Evolutionary conservation across 2,329 filamentous ascomycete genomes (phyloP).

Genomic region (Zasmidium cellare): DNA sequence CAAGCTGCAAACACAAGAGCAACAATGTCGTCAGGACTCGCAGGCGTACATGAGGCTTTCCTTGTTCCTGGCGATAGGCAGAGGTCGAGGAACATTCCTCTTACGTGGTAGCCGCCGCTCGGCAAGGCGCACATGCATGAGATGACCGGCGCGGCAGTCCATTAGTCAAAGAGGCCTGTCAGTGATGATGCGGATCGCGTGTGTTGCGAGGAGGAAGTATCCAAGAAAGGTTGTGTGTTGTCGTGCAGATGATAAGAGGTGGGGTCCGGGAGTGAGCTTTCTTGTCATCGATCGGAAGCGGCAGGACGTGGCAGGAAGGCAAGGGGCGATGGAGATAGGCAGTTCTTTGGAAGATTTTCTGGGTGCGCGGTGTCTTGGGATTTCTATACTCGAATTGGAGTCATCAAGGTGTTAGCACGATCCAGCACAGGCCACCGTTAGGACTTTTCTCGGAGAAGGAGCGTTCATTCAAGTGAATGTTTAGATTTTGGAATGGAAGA

Average conservation of each 20-base stretch:
- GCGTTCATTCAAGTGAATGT: neutral
- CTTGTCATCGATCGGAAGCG: neutral
- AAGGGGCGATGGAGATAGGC: neutral
- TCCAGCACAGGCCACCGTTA: neutral
- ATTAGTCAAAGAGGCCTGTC: conserved; percentile 21
- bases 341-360: neutral
- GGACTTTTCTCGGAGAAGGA: neutral
- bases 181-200: conserved; percentile 4
- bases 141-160: conserved; percentile 3
- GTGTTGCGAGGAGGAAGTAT: neutral
- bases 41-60: conserved; percentile 16
- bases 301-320: neutral
- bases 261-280: conserved; percentile 13
- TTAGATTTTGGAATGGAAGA: neutral
- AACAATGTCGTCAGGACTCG: conserved; percentile 5
- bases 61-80: conserved; percentile 26
- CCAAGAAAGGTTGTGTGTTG: neutral
- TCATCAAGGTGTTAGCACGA: neutral
- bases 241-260: conserved; percentile 18
- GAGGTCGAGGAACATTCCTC: conserved; percentile 10
- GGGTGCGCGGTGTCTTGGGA: neutral
- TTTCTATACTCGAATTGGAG: conserved; percentile 6
- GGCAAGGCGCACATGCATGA: neutral
- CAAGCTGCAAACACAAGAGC: conserved; percentile 5
- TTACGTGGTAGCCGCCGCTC: conserved; percentile 16